These are phyloP conservation scores for Vicia villosa DNA, from an alignment of 306 rosid genomes.

Conservation along the genomic window DNA sequence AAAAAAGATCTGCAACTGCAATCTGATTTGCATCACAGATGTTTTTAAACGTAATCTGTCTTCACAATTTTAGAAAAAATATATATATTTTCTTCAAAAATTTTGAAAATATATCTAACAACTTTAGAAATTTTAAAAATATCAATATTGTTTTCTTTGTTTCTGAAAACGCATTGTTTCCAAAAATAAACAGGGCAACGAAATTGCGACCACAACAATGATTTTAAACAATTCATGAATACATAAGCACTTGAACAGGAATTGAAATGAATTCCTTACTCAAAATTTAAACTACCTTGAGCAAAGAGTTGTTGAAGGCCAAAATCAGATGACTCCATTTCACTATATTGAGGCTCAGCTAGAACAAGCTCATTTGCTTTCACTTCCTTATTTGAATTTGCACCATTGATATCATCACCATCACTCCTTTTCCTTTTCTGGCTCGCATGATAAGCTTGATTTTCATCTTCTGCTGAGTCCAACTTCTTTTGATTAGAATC, in stretches of 20 bases:
- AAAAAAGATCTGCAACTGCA: no score
- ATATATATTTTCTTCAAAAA: no score
- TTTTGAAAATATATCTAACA: no score
- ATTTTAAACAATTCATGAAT: not conserved
- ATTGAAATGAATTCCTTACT: no score
- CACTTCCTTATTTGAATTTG: slow-evolving; percentile 5
- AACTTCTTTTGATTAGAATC: no score
- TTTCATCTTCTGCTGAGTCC: slow-evolving; percentile 18
- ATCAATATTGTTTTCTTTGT: no score
- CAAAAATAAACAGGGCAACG: no score
- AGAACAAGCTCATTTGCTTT: slow-evolving; percentile 5
- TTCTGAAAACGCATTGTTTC: no score
- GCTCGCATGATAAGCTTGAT: not conserved
- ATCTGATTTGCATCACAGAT: not conserved
- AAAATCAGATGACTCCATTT: slow-evolving; percentile 4
- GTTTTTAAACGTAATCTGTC: no score
- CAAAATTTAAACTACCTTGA: slow-evolving; percentile 27
- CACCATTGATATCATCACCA: not conserved
- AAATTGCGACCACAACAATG: not conserved
- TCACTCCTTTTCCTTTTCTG: not conserved
- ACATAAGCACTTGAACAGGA: not conserved
- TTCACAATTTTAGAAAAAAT: no score
- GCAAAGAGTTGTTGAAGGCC: slow-evolving; percentile 5
- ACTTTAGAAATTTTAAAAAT: no score
- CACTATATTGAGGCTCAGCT: not conserved